Percentiles rank a stretch among this genome's conserved stretches.
These are phyloP conservation scores for Juglanconis oblonga DNA, from an alignment of 2,329 filamentous ascomycete genomes.

Conservation along the genomic window DNA sequence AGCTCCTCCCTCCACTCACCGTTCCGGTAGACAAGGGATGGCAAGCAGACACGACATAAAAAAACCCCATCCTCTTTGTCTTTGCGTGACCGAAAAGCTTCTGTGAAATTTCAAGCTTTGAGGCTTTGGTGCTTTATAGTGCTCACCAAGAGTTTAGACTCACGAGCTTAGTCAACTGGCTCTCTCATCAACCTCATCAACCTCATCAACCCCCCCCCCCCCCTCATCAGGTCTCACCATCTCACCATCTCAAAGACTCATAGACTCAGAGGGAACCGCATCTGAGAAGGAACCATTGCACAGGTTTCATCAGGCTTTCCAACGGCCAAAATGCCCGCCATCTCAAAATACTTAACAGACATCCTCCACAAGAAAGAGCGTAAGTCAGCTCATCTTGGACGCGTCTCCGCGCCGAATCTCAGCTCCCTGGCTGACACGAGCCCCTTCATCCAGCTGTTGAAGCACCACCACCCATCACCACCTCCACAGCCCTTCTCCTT, in stretches of 20 bases:
- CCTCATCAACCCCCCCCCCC: no score
- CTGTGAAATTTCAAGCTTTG: no score
- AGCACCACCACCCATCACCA: slow-evolving; percentile 39
- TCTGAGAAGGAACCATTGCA: not conserved
- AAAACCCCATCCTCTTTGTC: no score
- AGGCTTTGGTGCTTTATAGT: not conserved
- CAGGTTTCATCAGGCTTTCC: not conserved
- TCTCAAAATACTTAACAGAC: slow-evolving; percentile 11
- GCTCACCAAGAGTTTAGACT: not conserved
- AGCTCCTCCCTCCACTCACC: not conserved
- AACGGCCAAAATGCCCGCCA: slow-evolving; percentile 12
- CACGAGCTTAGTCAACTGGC: not conserved
- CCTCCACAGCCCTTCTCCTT: slow-evolving; percentile 32
- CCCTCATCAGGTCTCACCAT: no score
- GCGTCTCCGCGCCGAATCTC: not conserved
- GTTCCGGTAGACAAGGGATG: not conserved
- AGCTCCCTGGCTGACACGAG: not conserved
- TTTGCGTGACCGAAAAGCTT: no score
- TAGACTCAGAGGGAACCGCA: no score
- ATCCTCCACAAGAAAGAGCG: slow-evolving; percentile 14
- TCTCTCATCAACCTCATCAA: no score
- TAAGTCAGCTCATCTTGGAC: not conserved
- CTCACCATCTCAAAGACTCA: no score
- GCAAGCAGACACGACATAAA: not conserved
- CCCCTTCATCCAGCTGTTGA: slow-evolving; percentile 22